These are phyloP conservation scores for Hirsutella rhossiliensis DNA, from an alignment of 2,329 filamentous ascomycete species.

Conservation along the genomic window DNA sequence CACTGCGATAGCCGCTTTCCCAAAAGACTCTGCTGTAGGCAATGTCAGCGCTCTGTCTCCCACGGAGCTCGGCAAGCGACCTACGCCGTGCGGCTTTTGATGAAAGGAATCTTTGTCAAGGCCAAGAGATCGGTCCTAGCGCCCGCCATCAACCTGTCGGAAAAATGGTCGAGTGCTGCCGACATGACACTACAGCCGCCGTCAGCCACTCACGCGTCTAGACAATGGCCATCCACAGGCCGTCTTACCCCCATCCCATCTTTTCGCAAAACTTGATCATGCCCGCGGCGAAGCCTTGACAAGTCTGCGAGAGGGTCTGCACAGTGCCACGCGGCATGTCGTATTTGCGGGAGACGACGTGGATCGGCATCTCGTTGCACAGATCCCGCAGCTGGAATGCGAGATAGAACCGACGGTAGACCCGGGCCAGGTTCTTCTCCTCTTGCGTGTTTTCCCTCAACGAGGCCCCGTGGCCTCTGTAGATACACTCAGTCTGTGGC, in stretches of 20 bases:
- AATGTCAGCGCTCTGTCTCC: conserved; percentile 2
- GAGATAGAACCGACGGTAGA: conserved; percentile 63
- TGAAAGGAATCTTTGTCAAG: conserved; percentile 58
- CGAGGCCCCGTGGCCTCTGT: conserved; percentile 52
- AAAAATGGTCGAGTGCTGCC: conserved; percentile 63
- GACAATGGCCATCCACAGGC: background rate
- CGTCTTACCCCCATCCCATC: conserved; percentile 56
- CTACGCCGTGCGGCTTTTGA: conserved; percentile 65
- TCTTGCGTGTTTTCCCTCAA: conserved; percentile 50
- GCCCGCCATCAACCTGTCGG: conserved; percentile 60
- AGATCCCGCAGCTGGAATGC: conserved; percentile 68
- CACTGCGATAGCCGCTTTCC: conserved; percentile 61
- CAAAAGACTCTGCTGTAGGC: conserved; percentile 45
- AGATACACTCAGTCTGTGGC: background rate
- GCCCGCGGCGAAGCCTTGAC: conserved; percentile 65
- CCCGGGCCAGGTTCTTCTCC: conserved; percentile 47
- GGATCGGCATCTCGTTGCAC: conserved; percentile 64
- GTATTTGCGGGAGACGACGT: conserved; percentile 58
- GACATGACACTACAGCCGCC: conserved; percentile 43
- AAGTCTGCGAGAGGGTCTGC: conserved; percentile 62
- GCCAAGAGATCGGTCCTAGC: conserved; percentile 59
- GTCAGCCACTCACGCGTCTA: conserved; percentile 3
- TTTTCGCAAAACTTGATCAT: conserved; percentile 70
- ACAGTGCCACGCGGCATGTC: conserved; percentile 57
- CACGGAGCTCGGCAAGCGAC: conserved; percentile 7